Evolutionary conservation across 2,329 filamentous ascomycete species (phyloP).

Genomic region (Stenocarpella maydis): DNA sequence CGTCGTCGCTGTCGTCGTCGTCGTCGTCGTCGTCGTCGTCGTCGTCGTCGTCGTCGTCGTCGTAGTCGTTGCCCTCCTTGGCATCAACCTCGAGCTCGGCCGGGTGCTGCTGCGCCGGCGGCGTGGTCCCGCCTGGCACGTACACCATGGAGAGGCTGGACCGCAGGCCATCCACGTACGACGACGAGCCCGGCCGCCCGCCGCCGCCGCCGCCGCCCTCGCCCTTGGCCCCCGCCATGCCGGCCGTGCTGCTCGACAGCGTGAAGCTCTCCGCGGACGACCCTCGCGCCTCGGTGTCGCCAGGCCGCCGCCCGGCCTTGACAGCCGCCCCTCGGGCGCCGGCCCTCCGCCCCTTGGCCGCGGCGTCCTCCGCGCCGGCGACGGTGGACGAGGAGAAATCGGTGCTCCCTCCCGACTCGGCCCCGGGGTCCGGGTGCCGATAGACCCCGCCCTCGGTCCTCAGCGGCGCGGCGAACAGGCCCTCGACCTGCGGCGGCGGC

Average conservation of each 20-base stretch:
- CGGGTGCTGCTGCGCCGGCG: conserved; percentile 61
- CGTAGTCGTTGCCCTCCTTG: background rate
- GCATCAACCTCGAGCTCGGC: background rate
- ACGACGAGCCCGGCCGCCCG: background rate
- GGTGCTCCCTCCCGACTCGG: conserved; percentile 60
- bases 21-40: background rate
- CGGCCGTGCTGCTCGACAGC: conserved; percentile 63
- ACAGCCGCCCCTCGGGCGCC: conserved; percentile 41
- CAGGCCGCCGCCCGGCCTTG: conserved; percentile 53
- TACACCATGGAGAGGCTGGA: conserved; percentile 58
- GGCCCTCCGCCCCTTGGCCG: background rate
- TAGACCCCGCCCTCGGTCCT: conserved; percentile 75
- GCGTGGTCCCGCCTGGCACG: conserved; percentile 69
- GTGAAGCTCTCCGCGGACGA: conserved; percentile 71
- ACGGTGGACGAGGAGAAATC: conserved; percentile 54
- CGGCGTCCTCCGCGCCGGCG: background rate
- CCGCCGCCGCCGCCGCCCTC: too few species aligned
- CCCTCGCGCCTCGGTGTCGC: background rate
- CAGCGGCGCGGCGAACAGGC: conserved; percentile 78
- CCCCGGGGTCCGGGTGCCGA: conserved; percentile 62
- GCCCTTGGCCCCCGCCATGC: conserved; percentile 31
- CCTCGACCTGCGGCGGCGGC: conserved; percentile 78
- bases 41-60: background rate
- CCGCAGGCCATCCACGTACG: conserved; percentile 21
- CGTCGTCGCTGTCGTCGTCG: background rate